Conservation (phyloP, 164 flowering plant genomes). For the Piper betle region DNA sequence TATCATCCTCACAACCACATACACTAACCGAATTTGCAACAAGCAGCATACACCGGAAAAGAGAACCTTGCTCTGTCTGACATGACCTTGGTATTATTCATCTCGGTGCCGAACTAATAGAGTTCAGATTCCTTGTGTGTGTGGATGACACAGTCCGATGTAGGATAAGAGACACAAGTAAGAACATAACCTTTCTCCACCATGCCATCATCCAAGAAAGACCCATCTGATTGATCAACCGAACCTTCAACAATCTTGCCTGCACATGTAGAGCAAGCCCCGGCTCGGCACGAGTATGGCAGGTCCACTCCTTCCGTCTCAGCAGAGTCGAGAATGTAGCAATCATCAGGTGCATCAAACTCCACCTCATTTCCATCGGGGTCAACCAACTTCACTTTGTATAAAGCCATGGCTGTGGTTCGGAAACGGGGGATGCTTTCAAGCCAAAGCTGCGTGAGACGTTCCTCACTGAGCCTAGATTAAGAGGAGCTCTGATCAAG, state of each 20-base stretch:
- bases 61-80: no score
- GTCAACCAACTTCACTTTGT: constrained; percentile 54
- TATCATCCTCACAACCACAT: no score
- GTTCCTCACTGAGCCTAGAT: background rate
- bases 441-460: background rate
- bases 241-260: constrained; percentile 38
- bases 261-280: constrained; percentile 72
- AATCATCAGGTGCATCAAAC: constrained; percentile 58
- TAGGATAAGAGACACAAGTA: constrained; percentile 62
- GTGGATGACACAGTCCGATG: constrained; percentile 51
- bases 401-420: constrained; percentile 30
- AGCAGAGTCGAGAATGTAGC: constrained; percentile 55
- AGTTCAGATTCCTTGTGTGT: constrained; percentile 72
- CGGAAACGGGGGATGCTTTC: background rate
- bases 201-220: constrained; percentile 52
- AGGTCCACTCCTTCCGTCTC: constrained; percentile 54
- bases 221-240: constrained; percentile 72
- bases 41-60: no score
- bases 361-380: constrained; percentile 48
- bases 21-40: no score
- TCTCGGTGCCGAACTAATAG: constrained; percentile 13
- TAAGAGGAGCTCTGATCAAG: background rate
- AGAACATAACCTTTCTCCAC: constrained; percentile 42
- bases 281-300: constrained; percentile 80
- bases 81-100: background rate